phyloP scores from a whole-genome alignment of 306 rosid species.

The Rosa rugosa region DNA sequence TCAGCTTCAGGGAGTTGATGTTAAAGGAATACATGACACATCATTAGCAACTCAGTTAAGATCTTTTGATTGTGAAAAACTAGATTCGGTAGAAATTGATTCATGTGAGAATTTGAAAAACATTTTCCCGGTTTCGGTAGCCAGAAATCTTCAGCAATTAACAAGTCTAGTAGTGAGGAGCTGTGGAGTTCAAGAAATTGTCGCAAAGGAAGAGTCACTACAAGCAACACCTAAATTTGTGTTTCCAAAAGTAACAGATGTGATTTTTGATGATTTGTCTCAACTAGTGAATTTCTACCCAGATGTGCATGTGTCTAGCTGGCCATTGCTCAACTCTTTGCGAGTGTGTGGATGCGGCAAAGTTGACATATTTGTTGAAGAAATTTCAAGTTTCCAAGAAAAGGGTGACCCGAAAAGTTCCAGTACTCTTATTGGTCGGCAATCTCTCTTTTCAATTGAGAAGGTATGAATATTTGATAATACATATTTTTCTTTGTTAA shows the following conservation, averaged over 20 bases:
- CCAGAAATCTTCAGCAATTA: constrained; percentile 19
- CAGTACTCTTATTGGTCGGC: neutral
- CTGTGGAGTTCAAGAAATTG: constrained; percentile 27
- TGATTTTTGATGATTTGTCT: neutral
- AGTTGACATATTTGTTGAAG: neutral
- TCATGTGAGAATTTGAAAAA: constrained; percentile 20
- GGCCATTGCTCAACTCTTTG: neutral
- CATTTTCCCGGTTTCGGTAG: constrained; percentile 25
- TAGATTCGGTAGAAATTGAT: constrained; percentile 3
- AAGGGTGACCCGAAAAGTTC: neutral
- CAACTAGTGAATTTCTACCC: constrained; percentile 21
- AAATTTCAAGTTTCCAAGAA: neutral
- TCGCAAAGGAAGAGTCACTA: constrained; percentile 9
- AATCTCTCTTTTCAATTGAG: neutral
- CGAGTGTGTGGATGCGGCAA: neutral
- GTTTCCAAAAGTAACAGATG: neutral
- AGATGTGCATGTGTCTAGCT: constrained; percentile 1
- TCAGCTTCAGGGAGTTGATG: no score
- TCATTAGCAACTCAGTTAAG: no score
- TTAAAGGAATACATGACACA: no score
- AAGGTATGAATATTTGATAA: neutral
- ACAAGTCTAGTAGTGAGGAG: constrained; percentile 19
- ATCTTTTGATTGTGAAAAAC: neutral
- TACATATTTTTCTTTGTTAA: no score
- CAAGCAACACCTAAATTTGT: constrained; percentile 1